A percentile compares a stretch with the other conserved stretches of the same genome.
These are phyloP conservation scores for Sclerotiophoma versabilis DNA, from an alignment of 2,329 filamentous ascomycete species.

Conservation along the genomic window DNA sequence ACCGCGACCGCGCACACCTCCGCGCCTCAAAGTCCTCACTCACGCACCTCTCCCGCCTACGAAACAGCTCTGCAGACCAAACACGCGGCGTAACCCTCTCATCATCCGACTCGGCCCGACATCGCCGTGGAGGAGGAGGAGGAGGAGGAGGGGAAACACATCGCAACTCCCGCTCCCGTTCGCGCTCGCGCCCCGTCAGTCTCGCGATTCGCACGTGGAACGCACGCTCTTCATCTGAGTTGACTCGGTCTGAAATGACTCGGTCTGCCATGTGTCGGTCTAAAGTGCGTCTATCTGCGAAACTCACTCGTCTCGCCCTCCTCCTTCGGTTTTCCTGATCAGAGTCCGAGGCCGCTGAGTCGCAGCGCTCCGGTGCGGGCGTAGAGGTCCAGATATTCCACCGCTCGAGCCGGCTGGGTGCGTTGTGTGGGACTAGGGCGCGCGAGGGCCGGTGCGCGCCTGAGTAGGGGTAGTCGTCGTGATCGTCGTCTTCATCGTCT, in stretches of 20 bases:
- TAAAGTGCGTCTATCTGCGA: no score
- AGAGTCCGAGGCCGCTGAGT: slow-evolving; percentile 13
- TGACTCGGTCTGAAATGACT: no score
- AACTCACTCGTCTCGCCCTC: no score
- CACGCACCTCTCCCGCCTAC: slow-evolving; percentile 34
- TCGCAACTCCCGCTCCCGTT: not conserved
- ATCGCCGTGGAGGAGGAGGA: slow-evolving; percentile 14
- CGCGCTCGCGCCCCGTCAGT: not conserved
- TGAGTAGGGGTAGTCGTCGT: slow-evolving; percentile 43
- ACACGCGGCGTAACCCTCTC: slow-evolving; percentile 10
- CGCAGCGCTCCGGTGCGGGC: not conserved
- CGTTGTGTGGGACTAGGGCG: slow-evolving; percentile 35
- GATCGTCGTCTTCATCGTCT: slow-evolving; percentile 36
- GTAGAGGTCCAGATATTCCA: slow-evolving; percentile 41
- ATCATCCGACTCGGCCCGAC: not conserved
- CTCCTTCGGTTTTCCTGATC: no score
- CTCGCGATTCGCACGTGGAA: slow-evolving; percentile 33
- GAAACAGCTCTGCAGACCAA: slow-evolving; percentile 33
- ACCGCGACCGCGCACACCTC: slow-evolving; percentile 31
- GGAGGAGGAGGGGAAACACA: not conserved
- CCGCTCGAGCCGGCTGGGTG: slow-evolving; percentile 33
- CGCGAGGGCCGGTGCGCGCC: slow-evolving; percentile 29
- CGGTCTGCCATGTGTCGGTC: no score
- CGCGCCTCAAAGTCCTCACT: slow-evolving; percentile 37
- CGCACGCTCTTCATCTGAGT: slow-evolving; percentile 28